Evolutionary conservation across 192 early-diverging fungal species (phyloP).

Genomic region (Coemansia javaensis): DNA sequence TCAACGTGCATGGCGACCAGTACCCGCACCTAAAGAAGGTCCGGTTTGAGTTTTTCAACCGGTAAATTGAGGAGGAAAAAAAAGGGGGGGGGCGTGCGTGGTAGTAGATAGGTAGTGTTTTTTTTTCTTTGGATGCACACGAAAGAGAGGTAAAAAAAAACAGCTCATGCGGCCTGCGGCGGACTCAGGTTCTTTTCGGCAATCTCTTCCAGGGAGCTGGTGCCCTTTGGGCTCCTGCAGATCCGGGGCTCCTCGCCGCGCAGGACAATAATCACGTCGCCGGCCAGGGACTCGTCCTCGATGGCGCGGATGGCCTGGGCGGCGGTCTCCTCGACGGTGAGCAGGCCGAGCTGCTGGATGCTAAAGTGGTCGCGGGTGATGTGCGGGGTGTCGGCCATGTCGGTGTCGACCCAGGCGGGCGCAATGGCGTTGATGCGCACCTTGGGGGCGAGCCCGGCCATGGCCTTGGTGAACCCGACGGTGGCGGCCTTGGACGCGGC

Average conservation of each 20-base stretch:
- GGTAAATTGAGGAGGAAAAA: too few relatives aligned
- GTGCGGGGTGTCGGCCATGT: conserved; percentile 35
- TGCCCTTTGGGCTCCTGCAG: conserved; percentile 16
- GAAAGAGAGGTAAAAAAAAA: too few relatives aligned
- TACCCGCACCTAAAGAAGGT: too few relatives aligned
- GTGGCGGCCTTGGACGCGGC: conserved; percentile 71
- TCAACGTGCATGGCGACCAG: too few relatives aligned
- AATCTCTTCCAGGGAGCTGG: too few relatives aligned
- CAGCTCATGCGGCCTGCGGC: too few relatives aligned
- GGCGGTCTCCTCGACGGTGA: conserved; percentile 35
- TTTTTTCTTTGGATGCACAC: too few relatives aligned
- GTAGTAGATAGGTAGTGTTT: too few relatives aligned
- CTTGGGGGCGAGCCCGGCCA: conserved; percentile 40
- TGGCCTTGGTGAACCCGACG: conserved; percentile 49
- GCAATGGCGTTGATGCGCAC: conserved; percentile 61
- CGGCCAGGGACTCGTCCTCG: conserved; percentile 46
- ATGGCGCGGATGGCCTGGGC: conserved; percentile 53
- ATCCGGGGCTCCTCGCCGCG: conserved; percentile 6
- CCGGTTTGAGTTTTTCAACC: too few relatives aligned
- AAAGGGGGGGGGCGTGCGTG: too few relatives aligned
- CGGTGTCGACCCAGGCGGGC: conserved; percentile 51
- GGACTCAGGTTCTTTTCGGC: too few relatives aligned
- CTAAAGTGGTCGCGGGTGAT: conserved; percentile 25
- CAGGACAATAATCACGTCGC: conserved; percentile 35
- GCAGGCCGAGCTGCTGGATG: conserved; percentile 12